phyloP scores from a whole-genome alignment of 139 green algal genomes.

The Chlorella sp. region DNA sequence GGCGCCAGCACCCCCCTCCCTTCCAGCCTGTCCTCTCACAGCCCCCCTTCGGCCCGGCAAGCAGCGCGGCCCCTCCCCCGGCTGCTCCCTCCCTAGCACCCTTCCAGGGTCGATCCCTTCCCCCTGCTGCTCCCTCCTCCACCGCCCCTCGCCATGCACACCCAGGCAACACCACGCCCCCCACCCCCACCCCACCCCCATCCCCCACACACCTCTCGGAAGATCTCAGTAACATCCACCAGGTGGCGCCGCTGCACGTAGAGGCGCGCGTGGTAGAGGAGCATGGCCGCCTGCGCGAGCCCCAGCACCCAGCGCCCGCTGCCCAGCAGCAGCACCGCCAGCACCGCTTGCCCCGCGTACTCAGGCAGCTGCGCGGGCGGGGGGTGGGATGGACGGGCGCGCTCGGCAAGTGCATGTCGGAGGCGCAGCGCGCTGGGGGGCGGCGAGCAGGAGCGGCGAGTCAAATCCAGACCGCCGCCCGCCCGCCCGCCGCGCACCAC shows the following conservation, averaged over 20 bases:
- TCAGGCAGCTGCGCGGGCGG: constrained; percentile 49
- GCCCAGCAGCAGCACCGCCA: constrained; percentile 55
- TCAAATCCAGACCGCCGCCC: background rate
- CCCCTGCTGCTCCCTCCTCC: background rate
- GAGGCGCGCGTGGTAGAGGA: constrained; percentile 47
- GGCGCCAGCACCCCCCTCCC: background rate
- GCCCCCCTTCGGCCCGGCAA: no score
- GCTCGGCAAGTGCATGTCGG: background rate
- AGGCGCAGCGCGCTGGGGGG: background rate
- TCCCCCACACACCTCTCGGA: constrained; percentile 33
- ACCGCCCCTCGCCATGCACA: background rate
- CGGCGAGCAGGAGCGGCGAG: background rate
- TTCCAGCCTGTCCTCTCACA: background rate
- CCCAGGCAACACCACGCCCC: no score
- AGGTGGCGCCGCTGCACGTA: constrained; percentile 29
- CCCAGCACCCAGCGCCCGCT: constrained; percentile 62
- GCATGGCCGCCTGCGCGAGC: constrained; percentile 33
- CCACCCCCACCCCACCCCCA: background rate
- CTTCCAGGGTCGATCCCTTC: background rate
- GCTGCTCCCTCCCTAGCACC: no score
- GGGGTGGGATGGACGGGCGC: background rate
- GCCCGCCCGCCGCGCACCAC: constrained; percentile 47
- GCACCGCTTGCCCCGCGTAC: constrained; percentile 37
- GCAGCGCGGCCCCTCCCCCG: no score
- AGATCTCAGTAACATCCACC: constrained; percentile 74